A percentile compares a stretch with the other conserved stretches of the same genome.
These are phyloP conservation scores for Schwanniomyces yamadae DNA, from an alignment of 805 yeast species.

Conservation along the genomic window DNA sequence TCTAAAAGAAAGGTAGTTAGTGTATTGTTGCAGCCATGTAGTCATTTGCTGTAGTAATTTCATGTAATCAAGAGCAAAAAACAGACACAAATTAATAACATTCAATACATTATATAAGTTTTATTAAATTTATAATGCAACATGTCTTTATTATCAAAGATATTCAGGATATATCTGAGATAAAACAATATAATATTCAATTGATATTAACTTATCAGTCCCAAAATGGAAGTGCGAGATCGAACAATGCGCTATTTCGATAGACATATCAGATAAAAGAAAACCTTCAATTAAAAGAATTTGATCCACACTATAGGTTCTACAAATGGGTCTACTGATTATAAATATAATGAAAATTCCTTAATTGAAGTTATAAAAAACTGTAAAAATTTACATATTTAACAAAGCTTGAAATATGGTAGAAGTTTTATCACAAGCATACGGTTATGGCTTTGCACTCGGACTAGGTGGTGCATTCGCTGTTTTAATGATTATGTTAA, in stretches of 20 bases:
- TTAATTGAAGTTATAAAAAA: too few species aligned
- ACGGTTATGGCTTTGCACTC: conserved; percentile 44
- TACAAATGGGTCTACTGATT: too few species aligned
- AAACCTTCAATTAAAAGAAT: too few species aligned
- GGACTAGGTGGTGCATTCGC: conserved; percentile 49
- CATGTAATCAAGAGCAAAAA: not conserved
- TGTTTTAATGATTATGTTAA: conserved; percentile 33
- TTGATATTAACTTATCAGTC: not conserved
- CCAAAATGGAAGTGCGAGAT: not conserved
- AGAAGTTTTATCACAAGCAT: conserved; percentile 13
- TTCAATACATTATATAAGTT: too few species aligned
- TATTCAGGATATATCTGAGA: not conserved
- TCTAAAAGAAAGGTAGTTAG: not conserved
- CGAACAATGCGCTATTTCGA: not conserved
- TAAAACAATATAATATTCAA: too few species aligned
- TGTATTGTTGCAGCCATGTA: not conserved
- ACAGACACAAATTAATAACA: too few species aligned
- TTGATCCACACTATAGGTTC: too few species aligned
- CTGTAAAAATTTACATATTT: too few species aligned
- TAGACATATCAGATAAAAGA: too few species aligned
- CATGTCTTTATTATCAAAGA: not conserved
- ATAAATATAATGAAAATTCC: too few species aligned
- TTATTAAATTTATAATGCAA: too few species aligned
- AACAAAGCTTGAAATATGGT: too few species aligned
- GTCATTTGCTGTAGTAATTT: not conserved